Base-by-base conservation (phyloP, 768 basidiomycete genomes). In the Russula abietina region DNA sequence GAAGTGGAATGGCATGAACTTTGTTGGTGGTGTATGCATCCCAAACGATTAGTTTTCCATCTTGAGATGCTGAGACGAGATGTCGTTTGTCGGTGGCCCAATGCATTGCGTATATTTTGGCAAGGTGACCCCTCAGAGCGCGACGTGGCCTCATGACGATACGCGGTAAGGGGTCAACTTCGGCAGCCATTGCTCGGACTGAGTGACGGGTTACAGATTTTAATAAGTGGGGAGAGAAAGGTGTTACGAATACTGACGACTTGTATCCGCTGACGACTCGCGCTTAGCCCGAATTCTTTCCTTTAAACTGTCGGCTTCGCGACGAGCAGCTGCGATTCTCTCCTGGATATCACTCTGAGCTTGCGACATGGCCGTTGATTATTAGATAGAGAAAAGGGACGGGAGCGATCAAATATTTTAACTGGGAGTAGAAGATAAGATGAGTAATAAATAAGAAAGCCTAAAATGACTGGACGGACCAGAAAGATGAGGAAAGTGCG, bases 21-120 rank as follows among this genome's bases (percentile, higher is more conserved):
- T 99, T 99, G 83, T 99, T 99, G 62, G 95, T 97, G n/a, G 96
- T 98, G 77, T 98, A 98, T 55, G 96, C 96, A 75, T 99, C 96
- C 96, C 96, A 99, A 58, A 99, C 96, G 73, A 99, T 98, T 62
- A 99, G 84, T 76, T 99, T 99, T 57, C 96, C 96, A 73, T 99
- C 96, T 74, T 99, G 96, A 2, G 96, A 98, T n/a, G 96, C 96
- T 17, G 97, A 98, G 39, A 99, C 96, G 64, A 99, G 85, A 79
- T 99, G 96, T 70, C 97, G 83, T 71, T 93, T 85, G 80, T 99
- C 96, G 57, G 90, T 87, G 38, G 96, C 90, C 97, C 97, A 99
- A 75, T 99, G 97, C 91, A 99, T 97, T 53, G 96, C 96, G 75
- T 99, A 99, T 72, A 99, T 98, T 82, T 99, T 99, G 65, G 96